A percentile compares a stretch with the other conserved stretches of the same genome.
These are phyloP conservation scores for Solanum clarkiae DNA, from an alignment of 257 asterid species.

Conservation along the genomic window DNA sequence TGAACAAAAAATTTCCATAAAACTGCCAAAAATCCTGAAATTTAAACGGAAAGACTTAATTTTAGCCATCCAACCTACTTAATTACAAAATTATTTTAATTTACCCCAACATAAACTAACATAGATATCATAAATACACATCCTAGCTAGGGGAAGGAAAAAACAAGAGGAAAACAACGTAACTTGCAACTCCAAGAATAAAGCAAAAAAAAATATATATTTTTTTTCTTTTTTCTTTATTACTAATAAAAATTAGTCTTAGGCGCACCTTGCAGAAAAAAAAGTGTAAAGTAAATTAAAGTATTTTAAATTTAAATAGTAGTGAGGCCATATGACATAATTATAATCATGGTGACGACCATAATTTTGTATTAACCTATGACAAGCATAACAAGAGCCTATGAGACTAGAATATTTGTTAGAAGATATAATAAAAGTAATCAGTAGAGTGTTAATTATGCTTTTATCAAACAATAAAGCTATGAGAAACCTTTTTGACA, in stretches of 20 bases:
- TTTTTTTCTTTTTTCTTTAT: too few species aligned
- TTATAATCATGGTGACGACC: neutral
- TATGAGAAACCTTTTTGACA: conserved; percentile 5
- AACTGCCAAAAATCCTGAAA: neutral
- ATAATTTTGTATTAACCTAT: neutral
- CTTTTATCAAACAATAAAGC: neutral
- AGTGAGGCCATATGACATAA: neutral
- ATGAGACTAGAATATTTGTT: neutral
- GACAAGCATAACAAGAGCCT: neutral
- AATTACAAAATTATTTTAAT: neutral
- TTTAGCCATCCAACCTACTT: neutral
- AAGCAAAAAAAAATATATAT: neutral
- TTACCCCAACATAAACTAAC: neutral
- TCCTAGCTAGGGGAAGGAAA: neutral
- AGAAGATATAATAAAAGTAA: neutral
- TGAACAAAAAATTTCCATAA: neutral
- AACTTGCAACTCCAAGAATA: neutral
- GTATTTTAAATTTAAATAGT: neutral
- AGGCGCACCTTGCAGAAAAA: too few species aligned
- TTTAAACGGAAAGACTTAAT: neutral
- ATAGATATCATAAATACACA: neutral
- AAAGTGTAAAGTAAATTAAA: neutral
- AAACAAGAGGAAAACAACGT: neutral
- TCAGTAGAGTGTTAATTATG: neutral
- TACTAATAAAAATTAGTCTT: too few species aligned